Evolutionary conservation across 768 basidiomycete genomes (phyloP).

Genomic region (Artomyces pyxidatus): DNA sequence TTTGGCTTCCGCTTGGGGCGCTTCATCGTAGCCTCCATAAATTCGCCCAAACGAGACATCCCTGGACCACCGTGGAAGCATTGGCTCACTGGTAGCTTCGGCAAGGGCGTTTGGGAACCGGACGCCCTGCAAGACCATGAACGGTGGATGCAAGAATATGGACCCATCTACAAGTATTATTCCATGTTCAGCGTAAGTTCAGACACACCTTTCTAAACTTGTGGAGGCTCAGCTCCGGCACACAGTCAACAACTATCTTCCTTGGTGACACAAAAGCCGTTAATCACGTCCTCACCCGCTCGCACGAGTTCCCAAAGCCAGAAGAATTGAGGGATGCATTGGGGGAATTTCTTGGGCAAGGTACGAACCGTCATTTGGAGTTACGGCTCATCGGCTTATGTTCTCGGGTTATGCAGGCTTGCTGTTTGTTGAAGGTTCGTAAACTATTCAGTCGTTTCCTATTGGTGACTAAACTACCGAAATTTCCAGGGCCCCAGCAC

Average conservation of each 20-base stretch:
- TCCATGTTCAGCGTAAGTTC: no score
- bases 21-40: neutral
- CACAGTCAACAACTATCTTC: neutral
- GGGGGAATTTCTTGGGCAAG: constrained; percentile 1
- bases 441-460: no score
- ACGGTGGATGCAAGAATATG: neutral
- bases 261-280: constrained; percentile 7
- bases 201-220: no score
- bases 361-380: constrained; percentile 3
- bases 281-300: constrained; percentile 3
- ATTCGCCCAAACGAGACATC: neutral
- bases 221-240: no score
- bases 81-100: neutral
- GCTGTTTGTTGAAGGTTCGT: neutral
- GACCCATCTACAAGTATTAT: neutral
- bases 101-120: neutral
- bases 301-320: constrained; percentile 9
- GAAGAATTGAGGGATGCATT: neutral
- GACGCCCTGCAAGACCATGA: neutral
- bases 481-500: no score
- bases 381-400: no score
- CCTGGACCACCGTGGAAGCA: neutral
- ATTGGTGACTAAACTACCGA: no score
- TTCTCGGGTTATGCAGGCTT: no score
- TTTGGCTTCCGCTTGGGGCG: no score